Evolutionary conservation across 2,329 filamentous ascomycete species (phyloP), one percentile per base, ranked within the genome.

Genomic region (Neoscytalidium dimidiatum): DNA sequence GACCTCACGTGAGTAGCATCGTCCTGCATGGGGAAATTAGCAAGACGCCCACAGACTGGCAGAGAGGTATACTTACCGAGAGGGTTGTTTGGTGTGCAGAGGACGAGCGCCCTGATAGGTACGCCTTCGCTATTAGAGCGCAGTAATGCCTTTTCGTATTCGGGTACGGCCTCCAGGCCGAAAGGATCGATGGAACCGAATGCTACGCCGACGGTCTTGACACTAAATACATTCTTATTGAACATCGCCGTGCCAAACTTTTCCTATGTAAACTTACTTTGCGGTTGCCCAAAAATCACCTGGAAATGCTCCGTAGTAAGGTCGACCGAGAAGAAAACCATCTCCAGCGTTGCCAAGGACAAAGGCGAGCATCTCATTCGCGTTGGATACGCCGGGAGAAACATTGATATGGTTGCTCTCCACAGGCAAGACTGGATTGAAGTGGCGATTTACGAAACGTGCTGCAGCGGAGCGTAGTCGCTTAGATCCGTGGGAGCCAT

Each of bases 261-360:
- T n/a, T n/a, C n/a, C n/a, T n/a, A n/a, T n/a, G n/a, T n/a, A n/a
- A n/a, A n/a, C 46, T 66, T 69, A 58, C 17, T 66, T 62, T 7
- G 82, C 78, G 53, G 80, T 78, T 21, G 79, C 76, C 0, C 79
- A 78, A 51, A 85, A 81, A 68, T 86, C 84, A 1, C 78, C 71
- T 21, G 79, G 75, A 64, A 85, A 85, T n/a, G 80, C 75, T 26
- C 79, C 79, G 65, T 85, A 86, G 9, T 80, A 75, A 0, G 83
- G 83, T 13, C 79, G 72, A 35, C 73, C 78, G 2, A 83, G 70
- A 13, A 86, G 68, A 26, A 85, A 78, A 0, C 77, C 82, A 52
- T 85, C 81, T 0, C 79, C 79, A 0, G 73, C 71, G 61, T 81
- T 79, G 4, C 75, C 78, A 0, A 85, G 66, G 14, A 71, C 74